Base-by-base conservation (phyloP, 2,329 filamentous ascomycete species). In the Drechslera avenae region DNA sequence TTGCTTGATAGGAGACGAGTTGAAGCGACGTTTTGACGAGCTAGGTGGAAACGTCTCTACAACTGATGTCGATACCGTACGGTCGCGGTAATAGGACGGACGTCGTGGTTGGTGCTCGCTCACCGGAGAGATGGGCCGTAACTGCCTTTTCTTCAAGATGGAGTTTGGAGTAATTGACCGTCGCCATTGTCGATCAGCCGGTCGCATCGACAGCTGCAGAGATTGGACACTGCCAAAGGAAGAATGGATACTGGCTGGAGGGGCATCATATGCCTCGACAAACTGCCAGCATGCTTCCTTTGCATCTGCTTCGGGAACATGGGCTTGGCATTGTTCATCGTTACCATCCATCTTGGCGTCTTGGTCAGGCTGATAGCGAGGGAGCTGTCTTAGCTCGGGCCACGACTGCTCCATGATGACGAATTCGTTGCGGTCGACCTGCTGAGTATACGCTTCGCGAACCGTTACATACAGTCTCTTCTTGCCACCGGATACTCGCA, bases 401-500 rank as follows among this genome's bases (percentile, higher is more conserved):
- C 89, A 93, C 1, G 83, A 47, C 39, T 55, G 52, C 16, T 55
- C 52, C 43, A 51, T 51, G 6, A 48, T 43, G 12, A 52, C 26
- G 23, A 55, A 55, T 16, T 55, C 48, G 9, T 52, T 52, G 5
- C 50, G 50, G 26, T 78, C 73, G 12, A 75, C 70, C 54, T 85
- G 82, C 64, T 93, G 89, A 2, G 89, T 74, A 58, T 93, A 93
- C 1, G 87, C 86, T 59, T 88, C 85, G 3, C 86, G 83, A 51
- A 90, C 87, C 1, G 89, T 93, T 50, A 92, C 80, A 72, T 89
- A 93, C 10, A 93, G 80, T 7, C 89, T 81, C 54, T 86, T 85
- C 56, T 78, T 72, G 7, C 77, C 78, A 18, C 82, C 80, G 8
- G 83, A 80, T 23, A 85, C 81, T 63, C 86, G 85, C 89, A 92